Evolutionary conservation across 2,329 filamentous ascomycete genomes (phyloP).

Genomic region (Colletotrichum coccodes): DNA sequence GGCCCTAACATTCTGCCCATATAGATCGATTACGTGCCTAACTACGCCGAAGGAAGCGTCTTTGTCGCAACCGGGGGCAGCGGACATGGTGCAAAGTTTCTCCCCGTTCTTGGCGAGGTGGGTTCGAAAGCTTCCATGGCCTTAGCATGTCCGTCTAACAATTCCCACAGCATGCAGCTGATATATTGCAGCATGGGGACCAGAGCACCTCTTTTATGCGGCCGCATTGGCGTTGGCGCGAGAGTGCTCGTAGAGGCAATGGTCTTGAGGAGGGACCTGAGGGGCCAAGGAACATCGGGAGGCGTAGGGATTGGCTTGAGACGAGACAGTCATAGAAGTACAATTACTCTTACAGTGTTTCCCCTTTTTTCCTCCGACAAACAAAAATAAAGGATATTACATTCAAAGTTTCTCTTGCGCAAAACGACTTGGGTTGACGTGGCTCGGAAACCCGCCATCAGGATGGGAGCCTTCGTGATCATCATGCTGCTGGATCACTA

Average conservation of each 20-base stretch:
- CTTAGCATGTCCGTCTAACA: slow-evolving; percentile 17
- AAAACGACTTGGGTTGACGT: background rate
- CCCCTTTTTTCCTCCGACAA: background rate
- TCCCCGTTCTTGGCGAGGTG: slow-evolving; percentile 46
- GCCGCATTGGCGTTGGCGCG: slow-evolving; percentile 44
- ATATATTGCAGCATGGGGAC: slow-evolving; percentile 41
- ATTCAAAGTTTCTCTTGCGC: background rate
- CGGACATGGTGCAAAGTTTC: slow-evolving; percentile 48
- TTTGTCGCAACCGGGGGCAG: slow-evolving; percentile 48
- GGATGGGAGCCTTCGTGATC: too few species aligned
- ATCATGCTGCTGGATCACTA: too few species aligned
- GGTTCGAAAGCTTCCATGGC: background rate
- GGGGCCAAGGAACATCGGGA: slow-evolving; percentile 37
- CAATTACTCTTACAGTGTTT: background rate
- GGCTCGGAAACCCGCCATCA: background rate
- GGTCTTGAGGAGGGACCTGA: slow-evolving; percentile 43
- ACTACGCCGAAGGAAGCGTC: slow-evolving; percentile 40
- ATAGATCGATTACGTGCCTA: slow-evolving; percentile 46
- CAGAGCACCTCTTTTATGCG: slow-evolving; percentile 42
- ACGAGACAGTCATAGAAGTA: too few species aligned
- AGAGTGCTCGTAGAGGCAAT: slow-evolving; percentile 38
- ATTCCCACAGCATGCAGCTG: slow-evolving; percentile 41
- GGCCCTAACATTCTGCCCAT: background rate
- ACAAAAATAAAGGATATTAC: background rate
- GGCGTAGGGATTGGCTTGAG: background rate